Percentiles rank a stretch among this genome's conserved stretches.
These are phyloP conservation scores for Puccinia novopanici DNA, from an alignment of 1,284 basidiomycete genomes.

Conservation along the genomic window DNA sequence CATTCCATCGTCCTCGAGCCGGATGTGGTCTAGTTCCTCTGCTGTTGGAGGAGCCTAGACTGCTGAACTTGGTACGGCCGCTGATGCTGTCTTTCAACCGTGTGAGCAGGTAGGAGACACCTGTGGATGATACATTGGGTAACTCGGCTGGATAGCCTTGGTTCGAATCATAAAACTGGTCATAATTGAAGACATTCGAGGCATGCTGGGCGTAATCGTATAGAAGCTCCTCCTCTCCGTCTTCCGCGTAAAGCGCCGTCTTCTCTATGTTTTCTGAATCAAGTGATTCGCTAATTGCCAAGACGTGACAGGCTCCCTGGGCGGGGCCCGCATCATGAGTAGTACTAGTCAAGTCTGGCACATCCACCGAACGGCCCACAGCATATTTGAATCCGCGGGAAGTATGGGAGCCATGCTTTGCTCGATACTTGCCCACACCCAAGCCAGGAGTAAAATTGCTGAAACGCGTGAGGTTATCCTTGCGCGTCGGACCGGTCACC, in stretches of 20 bases:
- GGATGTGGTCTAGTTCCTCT: slow-evolving; percentile 19
- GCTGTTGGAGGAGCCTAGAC: slow-evolving; percentile 17
- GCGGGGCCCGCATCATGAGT: background rate
- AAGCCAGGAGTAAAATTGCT: slow-evolving; percentile 27
- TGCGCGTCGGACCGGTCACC: slow-evolving; percentile 16
- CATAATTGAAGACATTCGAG: slow-evolving; percentile 1
- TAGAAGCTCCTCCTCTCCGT: background rate
- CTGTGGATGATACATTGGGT: background rate
- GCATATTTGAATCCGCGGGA: slow-evolving; percentile 18
- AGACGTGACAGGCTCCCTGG: background rate
- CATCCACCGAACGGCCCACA: slow-evolving; percentile 12
- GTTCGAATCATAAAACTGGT: slow-evolving; percentile 6
- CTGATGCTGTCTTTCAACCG: slow-evolving; percentile 48
- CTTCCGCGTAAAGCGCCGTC: no score
- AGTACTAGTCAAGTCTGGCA: background rate
- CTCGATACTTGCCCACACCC: slow-evolving; percentile 28
- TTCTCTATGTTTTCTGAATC: slow-evolving; percentile 15
- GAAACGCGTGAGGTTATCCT: slow-evolving; percentile 18
- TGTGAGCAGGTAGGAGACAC: slow-evolving; percentile 29
- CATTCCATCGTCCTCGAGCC: slow-evolving; percentile 38
- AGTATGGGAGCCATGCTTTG: slow-evolving; percentile 8
- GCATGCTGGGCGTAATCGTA: slow-evolving; percentile 6
- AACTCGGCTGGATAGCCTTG: background rate
- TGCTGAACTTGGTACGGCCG: slow-evolving; percentile 32
- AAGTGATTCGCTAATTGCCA: background rate